Percentiles rank a stretch among this genome's conserved stretches.
phyloP scores from a whole-genome alignment of 2,329 filamentous ascomycete genomes.

The Rugonectria rugulosa region DNA sequence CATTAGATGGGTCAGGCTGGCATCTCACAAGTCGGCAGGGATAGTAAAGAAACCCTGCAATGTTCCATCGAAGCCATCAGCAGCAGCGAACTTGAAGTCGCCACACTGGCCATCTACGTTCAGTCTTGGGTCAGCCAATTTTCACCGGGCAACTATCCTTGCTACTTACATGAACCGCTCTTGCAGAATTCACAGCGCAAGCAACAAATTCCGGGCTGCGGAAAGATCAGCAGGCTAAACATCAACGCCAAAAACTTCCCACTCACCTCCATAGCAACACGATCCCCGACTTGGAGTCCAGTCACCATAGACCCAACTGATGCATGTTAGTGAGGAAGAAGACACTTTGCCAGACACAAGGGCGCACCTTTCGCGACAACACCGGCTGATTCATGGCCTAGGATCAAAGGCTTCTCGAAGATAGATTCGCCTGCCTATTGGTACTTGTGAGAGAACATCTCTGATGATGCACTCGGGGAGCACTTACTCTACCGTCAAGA shows the following conservation, averaged over 20 bases:
- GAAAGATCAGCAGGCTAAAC: neutral
- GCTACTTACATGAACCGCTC: neutral
- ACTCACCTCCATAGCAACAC: constrained; percentile 3
- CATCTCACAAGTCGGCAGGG: neutral
- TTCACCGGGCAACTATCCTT: too few relatives aligned
- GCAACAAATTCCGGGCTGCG: neutral
- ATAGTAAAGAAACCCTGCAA: constrained; percentile 3
- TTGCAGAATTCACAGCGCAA: constrained; percentile 6
- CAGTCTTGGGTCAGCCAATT: neutral
- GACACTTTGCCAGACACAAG: too few relatives aligned
- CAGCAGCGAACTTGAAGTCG: neutral
- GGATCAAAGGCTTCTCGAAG: neutral
- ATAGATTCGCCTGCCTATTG: neutral
- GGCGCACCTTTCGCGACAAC: neutral
- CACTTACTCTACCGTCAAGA: neutral
- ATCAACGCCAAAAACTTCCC: too few relatives aligned
- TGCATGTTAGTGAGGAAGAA: too few relatives aligned
- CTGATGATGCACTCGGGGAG: neutral
- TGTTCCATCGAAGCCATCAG: neutral
- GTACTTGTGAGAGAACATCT: neutral
- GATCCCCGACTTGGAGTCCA: neutral
- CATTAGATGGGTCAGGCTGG: too few relatives aligned
- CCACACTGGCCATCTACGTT: constrained; percentile 1
- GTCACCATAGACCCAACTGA: neutral
- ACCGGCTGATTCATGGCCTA: neutral